Base-by-base conservation (phyloP, 495 filamentous ascomycete species). In the Glarea lozoyensis region DNA sequence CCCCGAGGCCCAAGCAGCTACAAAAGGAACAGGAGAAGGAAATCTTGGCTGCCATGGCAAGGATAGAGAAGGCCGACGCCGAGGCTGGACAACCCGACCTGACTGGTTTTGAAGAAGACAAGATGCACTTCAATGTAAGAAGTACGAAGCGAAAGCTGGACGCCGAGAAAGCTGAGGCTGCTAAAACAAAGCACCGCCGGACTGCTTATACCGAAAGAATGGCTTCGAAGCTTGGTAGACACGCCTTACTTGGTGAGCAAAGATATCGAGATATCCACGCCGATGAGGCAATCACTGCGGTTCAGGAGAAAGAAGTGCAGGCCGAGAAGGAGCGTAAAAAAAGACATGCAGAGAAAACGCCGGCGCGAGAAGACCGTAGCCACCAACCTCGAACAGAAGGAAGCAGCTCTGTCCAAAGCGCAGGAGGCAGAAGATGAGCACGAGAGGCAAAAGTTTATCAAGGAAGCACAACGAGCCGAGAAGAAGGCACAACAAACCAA, bases 251-350 rank as follows among this genome's bases (percentile, higher is more conserved):
- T 36, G 74, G 71, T 21, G 75, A 73, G 43, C 54, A 62, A 16
- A 64, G 72, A 17, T 75, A 63, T 45, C 63, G 68, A 37, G 62
- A 68, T 11, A 37, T 68, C 6, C 56, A 72, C 48, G 70, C 65
- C 53, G 69, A 77, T 3, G 79, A 78, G 11, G 92, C 89, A 13
- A 69, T 88, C 40, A 75, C 82, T 33, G 81, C 94, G 52, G 90
- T 98, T 1, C 84, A 92, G 46, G 79, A 84, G 42, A 85, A 84
- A 48, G 92, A 96, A 58, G 70, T 95, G 6, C 82, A 84, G 43
- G 88, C 92, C 37, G 92, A 99, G 59, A 99, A 97, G 60, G 93
- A 97, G 63, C 86, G 93, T 20, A 99, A 99, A 72, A n/a, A 99
- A 99, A 67, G 92, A 97, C 49, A 94, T 96, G 84, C 92, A 99